These are phyloP conservation scores for Pyrenochaeta sp. DNA, from an alignment of 2,329 filamentous ascomycete species.

Conservation along the genomic window DNA sequence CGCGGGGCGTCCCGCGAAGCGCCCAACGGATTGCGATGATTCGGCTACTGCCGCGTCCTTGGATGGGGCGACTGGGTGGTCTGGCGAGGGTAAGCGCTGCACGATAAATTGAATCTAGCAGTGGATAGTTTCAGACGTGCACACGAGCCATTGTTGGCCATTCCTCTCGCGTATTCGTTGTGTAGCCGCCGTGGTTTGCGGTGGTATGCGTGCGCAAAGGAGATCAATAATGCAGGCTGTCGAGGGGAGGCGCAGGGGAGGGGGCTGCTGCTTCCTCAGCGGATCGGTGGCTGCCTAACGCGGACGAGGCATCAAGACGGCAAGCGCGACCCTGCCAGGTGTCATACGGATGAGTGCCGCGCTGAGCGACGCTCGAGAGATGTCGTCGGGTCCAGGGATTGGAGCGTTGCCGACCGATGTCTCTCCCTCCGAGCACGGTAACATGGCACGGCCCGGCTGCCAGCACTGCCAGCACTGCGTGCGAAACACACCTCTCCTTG, in stretches of 20 bases:
- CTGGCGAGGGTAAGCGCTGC: conserved; percentile 1
- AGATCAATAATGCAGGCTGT: background rate
- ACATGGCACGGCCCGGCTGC: background rate
- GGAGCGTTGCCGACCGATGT: background rate
- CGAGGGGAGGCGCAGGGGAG: background rate
- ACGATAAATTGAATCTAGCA: background rate
- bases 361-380: background rate
- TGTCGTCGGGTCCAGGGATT: too few relatives aligned
- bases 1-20: conserved; percentile 3
- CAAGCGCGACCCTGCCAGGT: background rate
- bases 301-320: background rate
- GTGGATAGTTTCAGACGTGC: background rate
- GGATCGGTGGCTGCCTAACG: background rate
- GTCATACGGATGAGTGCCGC: background rate
- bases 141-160: background rate
- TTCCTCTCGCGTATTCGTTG: background rate
- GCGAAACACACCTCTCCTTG: background rate
- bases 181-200: background rate
- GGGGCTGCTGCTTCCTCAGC: too few relatives aligned
- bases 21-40: background rate
- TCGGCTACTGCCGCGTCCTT: background rate
- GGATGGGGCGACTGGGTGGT: background rate
- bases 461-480: background rate
- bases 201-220: background rate
- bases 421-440: background rate